Evolutionary conservation across 1,139 yeast genomes (phyloP).

Genomic region (Candida dubliniensis): DNA sequence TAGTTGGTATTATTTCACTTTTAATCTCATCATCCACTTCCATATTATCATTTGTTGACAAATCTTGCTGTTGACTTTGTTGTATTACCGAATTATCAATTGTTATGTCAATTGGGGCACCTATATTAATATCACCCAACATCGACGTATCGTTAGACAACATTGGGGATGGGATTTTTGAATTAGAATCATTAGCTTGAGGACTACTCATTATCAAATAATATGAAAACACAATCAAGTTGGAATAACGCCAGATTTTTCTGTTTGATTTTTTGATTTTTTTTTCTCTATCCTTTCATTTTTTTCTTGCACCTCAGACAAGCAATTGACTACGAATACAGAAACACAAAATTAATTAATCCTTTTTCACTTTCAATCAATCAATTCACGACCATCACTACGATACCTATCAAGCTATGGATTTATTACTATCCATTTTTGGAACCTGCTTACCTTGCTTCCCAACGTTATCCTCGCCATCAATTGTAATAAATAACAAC

Average conservation of each 20-base stretch:
- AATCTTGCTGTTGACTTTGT: not conserved
- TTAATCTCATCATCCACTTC: not conserved
- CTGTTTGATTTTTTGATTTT: not conserved
- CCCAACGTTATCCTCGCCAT: slow-evolving; percentile 45
- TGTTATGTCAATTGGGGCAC: slow-evolving; percentile 10
- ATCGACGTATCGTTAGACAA: slow-evolving; percentile 3
- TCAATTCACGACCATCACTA: not conserved
- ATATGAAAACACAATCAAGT: not conserved
- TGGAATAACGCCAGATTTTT: too few species aligned
- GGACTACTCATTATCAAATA: slow-evolving; percentile 6
- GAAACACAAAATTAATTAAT: not conserved
- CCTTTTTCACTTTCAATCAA: not conserved
- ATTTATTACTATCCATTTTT: slow-evolving; percentile 23
- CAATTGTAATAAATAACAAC: slow-evolving; percentile 49
- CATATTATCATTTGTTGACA: not conserved
- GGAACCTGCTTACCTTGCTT: slow-evolving; percentile 43
- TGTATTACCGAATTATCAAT: slow-evolving; percentile 9
- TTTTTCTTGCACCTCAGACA: not conserved
- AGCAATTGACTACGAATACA: not conserved
- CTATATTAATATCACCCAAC: slow-evolving; percentile 12
- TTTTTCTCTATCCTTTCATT: not conserved
- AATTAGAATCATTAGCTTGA: not conserved
- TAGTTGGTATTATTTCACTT: not conserved
- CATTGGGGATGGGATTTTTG: slow-evolving; percentile 8
- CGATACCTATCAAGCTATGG: slow-evolving; percentile 20